phyloP scores from a whole-genome alignment of 345 rosid genomes.

The Kernera saxatilis region DNA sequence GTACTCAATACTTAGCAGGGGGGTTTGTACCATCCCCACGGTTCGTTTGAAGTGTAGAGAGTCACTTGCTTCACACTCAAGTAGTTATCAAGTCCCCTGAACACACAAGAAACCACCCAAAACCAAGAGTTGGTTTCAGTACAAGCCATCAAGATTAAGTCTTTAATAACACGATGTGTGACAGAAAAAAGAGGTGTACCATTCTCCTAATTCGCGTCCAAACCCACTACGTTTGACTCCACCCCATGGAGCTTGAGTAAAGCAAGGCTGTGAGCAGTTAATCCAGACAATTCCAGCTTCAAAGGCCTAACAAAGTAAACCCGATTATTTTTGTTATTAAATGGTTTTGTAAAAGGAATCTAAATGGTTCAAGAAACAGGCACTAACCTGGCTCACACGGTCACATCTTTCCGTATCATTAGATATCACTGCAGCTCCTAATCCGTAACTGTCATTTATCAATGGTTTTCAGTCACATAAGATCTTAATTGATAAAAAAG shows the following conservation, averaged over 20 bases:
- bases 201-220: conserved; percentile 92
- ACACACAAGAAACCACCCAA: neutral
- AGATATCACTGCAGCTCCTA: conserved; percentile 91
- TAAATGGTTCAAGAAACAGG: neutral
- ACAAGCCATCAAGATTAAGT: neutral
- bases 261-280: conserved; percentile 97
- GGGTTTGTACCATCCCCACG: conserved; percentile 88
- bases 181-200: conserved; percentile 41
- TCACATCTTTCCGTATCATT: conserved; percentile 86
- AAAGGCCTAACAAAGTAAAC: conserved; percentile 47
- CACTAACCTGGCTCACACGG: conserved; percentile 75
- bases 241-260: conserved; percentile 98
- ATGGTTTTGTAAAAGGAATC: neutral
- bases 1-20: conserved; percentile 39
- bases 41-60: conserved; percentile 60
- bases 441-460: conserved; percentile 57
- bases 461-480: conserved; percentile 5
- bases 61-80: conserved; percentile 92
- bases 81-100: conserved; percentile 95
- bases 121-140: conserved; percentile 12
- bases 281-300: conserved; percentile 88
- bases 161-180: neutral
- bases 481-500: neutral
- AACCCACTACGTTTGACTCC: conserved; percentile 93
- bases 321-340: neutral